Base-by-base conservation (phyloP, 1,284 basidiomycete genomes). In the Ceratorhiza oryzae-sativae region DNA sequence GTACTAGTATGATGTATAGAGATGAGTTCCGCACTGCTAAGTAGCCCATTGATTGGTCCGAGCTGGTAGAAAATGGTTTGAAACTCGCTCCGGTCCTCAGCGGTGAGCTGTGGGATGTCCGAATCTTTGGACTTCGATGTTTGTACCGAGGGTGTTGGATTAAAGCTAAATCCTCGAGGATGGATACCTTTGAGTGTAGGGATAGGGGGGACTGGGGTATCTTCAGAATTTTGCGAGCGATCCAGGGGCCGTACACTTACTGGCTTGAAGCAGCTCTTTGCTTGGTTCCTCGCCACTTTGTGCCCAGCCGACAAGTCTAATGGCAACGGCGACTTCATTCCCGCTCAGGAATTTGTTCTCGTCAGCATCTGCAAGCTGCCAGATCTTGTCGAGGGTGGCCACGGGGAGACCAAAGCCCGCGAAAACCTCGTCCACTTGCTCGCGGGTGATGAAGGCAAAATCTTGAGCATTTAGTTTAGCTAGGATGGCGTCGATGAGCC, bases 241-340 rank as follows among this genome's bases (percentile, higher is more conserved):
- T 18, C 9, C 6, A 45, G 9, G n/a, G 18, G 4, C 15, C 9
- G 18, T 45, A 4, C 65, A 79, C 88, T 81, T 77, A 93, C 93
- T 85, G 84, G 88, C 88, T 76, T 83, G 83, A 73, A 92, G 80
- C 56, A 91, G 80, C 32, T 86, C 85, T 58, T 86, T 82, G 5
- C 86, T 85, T 48, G 92, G 80, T 75, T 85, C 84, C 78, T 93
- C 90, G 70, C 95, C 94, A 75, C 90, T 89, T 83, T 99, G 97
- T 1, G 95, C 91, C 85, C 94, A 94, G 1, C 92, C 95, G 76
- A 99, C 95, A 51, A 99, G 85, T 71, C 97, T 87, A 30, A 97
- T 84, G 8, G 94, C 95, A 74, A 92, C 85, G 53, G 92, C 90
- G 78, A 95, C 92, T 42, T 91, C 92, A 77, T 93, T 94, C 75